phyloP scores from a whole-genome alignment of 2,329 filamentous ascomycete species.

The Diaporthe sp. region DNA sequence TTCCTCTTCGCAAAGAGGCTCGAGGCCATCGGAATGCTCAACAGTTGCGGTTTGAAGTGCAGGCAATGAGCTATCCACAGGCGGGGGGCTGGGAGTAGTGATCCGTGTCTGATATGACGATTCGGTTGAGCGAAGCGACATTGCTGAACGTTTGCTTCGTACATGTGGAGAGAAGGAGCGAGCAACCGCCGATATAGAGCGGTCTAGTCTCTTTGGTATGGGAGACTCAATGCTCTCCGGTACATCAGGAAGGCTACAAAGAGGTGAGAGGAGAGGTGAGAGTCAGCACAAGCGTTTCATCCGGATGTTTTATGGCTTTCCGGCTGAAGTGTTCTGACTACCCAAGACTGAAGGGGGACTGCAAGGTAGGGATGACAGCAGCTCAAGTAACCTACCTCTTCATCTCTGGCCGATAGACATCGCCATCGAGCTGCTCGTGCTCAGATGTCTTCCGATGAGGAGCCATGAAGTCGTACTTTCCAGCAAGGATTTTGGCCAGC shows the following conservation, averaged over 20 bases:
- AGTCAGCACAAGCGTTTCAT: neutral
- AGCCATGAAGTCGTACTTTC: slow-evolving; percentile 22
- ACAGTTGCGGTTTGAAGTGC: neutral
- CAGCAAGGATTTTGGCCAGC: slow-evolving; percentile 3
- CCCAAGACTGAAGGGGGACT: too few species aligned
- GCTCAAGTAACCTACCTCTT: neutral
- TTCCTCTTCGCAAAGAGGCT: slow-evolving; percentile 52
- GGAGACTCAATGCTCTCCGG: slow-evolving; percentile 4
- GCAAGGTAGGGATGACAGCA: neutral
- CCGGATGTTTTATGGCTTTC: neutral
- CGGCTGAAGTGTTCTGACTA: too few species aligned
- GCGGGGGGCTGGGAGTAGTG: slow-evolving; percentile 4
- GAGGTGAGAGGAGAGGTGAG: too few species aligned
- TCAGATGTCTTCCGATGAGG: slow-evolving; percentile 3
- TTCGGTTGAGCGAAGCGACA: neutral
- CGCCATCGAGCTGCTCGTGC: neutral
- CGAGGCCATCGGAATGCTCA: slow-evolving; percentile 47
- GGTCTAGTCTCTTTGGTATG: neutral
- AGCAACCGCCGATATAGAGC: neutral
- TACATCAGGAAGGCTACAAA: neutral
- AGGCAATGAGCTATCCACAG: neutral
- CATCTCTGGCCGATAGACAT: neutral
- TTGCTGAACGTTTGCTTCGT: slow-evolving; percentile 5
- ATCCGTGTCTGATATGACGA: neutral
- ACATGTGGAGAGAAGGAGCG: slow-evolving; percentile 2